Evolutionary conservation across 441 rosid genomes (phyloP).

Genomic region (Populus hybrid): DNA sequence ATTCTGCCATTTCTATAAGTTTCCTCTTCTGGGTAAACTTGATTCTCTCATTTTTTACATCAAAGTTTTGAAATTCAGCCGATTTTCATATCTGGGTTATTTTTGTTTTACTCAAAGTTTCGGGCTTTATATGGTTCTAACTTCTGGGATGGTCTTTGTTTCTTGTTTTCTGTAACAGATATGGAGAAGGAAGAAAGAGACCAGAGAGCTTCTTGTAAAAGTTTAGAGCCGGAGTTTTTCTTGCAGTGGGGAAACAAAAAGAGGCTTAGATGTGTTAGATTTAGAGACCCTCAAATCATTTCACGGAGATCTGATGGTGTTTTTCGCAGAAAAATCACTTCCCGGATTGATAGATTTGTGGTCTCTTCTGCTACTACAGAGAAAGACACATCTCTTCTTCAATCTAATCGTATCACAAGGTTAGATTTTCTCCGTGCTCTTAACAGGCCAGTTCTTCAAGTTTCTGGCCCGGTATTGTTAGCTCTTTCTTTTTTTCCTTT

Average conservation of each 20-base stretch:
- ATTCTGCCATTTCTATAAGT: background rate
- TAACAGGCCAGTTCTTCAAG: background rate
- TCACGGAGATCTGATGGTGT: constrained; percentile 48
- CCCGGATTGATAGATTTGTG: constrained; percentile 41
- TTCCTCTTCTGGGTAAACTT: constrained; percentile 10
- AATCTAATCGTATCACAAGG: constrained; percentile 61
- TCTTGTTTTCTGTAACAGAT: constrained; percentile 14
- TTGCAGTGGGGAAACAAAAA: constrained; percentile 75
- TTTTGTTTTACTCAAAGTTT: background rate
- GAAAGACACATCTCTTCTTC: constrained; percentile 49
- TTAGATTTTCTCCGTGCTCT: constrained; percentile 12
- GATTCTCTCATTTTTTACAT: background rate
- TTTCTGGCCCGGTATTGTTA: background rate
- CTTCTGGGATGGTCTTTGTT: background rate
- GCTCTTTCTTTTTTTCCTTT: too few species aligned
- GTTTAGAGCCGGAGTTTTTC: constrained; percentile 57
- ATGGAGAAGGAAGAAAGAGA: constrained; percentile 51
- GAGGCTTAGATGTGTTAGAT: constrained; percentile 73
- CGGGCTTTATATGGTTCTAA: background rate
- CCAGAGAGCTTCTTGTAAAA: constrained; percentile 36
- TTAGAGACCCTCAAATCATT: constrained; percentile 50
- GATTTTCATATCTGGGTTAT: background rate
- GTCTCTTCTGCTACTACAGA: constrained; percentile 29
- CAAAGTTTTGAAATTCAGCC: background rate
- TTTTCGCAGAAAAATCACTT: constrained; percentile 40